Evolutionary conservation across 2,329 filamentous ascomycete genomes (phyloP).

Genomic region (Aspergillus costaricaensis): DNA sequence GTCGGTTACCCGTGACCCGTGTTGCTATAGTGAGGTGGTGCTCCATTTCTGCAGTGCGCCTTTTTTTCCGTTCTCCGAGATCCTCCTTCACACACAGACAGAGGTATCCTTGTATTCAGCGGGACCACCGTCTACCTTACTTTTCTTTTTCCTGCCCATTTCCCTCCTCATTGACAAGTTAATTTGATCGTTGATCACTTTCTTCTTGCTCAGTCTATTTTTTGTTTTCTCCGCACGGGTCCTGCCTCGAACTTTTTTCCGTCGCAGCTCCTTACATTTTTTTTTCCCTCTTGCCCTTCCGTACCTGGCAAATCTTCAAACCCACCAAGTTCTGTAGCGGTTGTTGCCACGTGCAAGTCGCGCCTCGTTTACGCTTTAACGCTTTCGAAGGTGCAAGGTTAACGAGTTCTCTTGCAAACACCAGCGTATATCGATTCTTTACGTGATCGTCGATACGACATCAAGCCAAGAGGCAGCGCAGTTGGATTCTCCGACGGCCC

Average conservation of each 20-base stretch:
- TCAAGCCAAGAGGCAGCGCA: slow-evolving; percentile 12
- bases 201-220: slow-evolving; percentile 7
- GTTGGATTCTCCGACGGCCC: slow-evolving; percentile 18
- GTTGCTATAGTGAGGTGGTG: slow-evolving; percentile 26
- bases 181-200: slow-evolving; percentile 24
- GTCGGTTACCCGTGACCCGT: slow-evolving; percentile 23
- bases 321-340: slow-evolving; percentile 16
- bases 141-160: slow-evolving; percentile 14
- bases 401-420: slow-evolving; percentile 10
- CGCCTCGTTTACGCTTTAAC: slow-evolving; percentile 19
- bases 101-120: slow-evolving; percentile 18
- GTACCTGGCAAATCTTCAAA: slow-evolving; percentile 1
- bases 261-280: slow-evolving; percentile 17
- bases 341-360: slow-evolving; percentile 32
- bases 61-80: slow-evolving; percentile 21
- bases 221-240: slow-evolving; percentile 23
- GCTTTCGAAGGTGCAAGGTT: slow-evolving; percentile 26
- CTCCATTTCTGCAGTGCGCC: slow-evolving; percentile 23
- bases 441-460: slow-evolving; percentile 13
- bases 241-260: slow-evolving; percentile 23
- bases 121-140: slow-evolving; percentile 19
- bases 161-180: slow-evolving; percentile 18
- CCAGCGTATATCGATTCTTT: slow-evolving; percentile 9
- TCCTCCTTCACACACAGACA: slow-evolving; percentile 19
- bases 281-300: slow-evolving; percentile 15